Evolutionary conservation across 108 stramenopile genomes (phyloP).

Genomic region (Pseudonitzschia multiseries): DNA sequence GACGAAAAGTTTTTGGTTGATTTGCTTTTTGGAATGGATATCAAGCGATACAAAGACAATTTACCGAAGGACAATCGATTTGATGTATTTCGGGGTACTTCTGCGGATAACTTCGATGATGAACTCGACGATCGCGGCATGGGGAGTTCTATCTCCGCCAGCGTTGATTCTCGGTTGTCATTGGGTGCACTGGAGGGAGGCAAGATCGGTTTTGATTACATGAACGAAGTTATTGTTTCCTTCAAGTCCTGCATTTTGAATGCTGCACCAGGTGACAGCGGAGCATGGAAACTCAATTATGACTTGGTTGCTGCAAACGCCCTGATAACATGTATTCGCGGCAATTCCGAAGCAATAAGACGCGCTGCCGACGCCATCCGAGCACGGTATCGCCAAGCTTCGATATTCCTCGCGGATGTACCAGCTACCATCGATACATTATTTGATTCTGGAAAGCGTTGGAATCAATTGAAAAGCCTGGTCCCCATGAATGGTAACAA

Average conservation of each 20-base stretch:
- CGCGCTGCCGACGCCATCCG: conserved; percentile 29
- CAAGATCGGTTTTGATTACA: conserved; percentile 25
- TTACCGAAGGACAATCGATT: conserved; percentile 36
- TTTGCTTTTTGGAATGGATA: conserved; percentile 42
- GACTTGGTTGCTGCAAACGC: conserved; percentile 63
- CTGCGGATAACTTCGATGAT: conserved; percentile 10
- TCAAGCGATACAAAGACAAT: conserved; percentile 36
- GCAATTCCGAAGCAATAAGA: conserved; percentile 29
- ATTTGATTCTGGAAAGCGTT: conserved; percentile 17
- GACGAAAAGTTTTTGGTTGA: conserved; percentile 35
- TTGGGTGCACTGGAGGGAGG: conserved; percentile 21
- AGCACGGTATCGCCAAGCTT: conserved; percentile 45
- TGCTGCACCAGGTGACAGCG: conserved; percentile 31
- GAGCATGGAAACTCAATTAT: conserved; percentile 64
- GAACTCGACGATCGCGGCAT: conserved; percentile 44
- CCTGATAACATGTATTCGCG: conserved; percentile 41
- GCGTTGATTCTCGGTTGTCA: conserved; percentile 18
- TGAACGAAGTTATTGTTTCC: conserved; percentile 38
- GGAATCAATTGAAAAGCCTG: neutral
- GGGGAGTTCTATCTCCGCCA: conserved; percentile 23
- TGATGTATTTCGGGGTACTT: conserved; percentile 14
- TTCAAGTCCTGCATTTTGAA: conserved; percentile 34
- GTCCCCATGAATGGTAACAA: neutral
- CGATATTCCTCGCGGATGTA: conserved; percentile 42
- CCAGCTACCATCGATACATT: conserved; percentile 23